A percentile compares a stretch with the other conserved stretches of the same genome.
phyloP scores from a whole-genome alignment of 75 land plant genomes.

The Pinus tabuliformis region DNA sequence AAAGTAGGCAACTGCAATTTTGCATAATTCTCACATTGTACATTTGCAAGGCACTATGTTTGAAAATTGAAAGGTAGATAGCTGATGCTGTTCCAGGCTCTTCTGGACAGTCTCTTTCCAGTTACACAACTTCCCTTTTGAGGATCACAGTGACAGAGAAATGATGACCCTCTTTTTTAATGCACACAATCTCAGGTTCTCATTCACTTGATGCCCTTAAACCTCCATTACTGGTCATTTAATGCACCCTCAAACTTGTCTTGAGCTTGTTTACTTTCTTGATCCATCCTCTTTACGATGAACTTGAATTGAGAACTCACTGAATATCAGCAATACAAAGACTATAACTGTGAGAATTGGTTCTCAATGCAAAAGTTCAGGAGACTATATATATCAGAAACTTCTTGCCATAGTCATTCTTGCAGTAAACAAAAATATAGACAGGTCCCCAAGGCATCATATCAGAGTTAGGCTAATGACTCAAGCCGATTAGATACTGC shows the following conservation, averaged over 20 bases:
- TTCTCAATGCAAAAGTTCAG: background rate
- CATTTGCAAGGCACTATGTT: no score
- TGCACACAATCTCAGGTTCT: background rate
- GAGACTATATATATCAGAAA: background rate
- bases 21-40: no score
- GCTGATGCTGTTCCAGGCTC: no score
- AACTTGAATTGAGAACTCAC: background rate
- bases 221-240: background rate
- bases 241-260: background rate
- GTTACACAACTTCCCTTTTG: background rate
- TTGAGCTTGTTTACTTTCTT: background rate
- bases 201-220: background rate
- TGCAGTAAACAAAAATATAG: background rate
- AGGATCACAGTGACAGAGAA: background rate
- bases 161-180: background rate
- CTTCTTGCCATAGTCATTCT: background rate
- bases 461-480: background rate
- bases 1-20: no score
- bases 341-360: background rate
- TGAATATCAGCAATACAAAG: background rate
- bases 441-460: background rate
- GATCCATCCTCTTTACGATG: background rate
- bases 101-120: no score
- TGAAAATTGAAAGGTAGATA: no score
- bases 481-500: background rate